A percentile compares a stretch with the other conserved stretches of the same genome.
Evolutionary conservation across 2,329 filamentous ascomycete genomes (phyloP).

Genomic region (Colletotrichum cordylinicola): DNA sequence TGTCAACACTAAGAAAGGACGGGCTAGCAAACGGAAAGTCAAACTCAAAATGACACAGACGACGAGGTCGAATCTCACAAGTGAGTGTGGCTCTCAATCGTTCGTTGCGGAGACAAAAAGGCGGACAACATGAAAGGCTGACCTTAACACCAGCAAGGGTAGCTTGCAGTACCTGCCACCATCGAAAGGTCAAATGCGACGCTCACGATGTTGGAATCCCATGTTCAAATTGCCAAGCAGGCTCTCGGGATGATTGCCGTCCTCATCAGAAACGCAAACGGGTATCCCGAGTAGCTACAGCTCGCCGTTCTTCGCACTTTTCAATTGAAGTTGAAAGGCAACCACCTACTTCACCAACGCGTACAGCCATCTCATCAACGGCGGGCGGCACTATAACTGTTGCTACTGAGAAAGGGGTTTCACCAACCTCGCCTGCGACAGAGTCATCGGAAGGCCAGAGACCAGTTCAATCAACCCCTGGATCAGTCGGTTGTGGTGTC

Average conservation of each 20-base stretch:
- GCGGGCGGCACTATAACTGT: background rate
- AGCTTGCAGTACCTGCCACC: background rate
- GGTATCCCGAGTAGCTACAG: background rate
- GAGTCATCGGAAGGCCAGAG: background rate
- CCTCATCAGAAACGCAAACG: slow-evolving; percentile 1
- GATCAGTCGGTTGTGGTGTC: background rate
- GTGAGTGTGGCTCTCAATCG: background rate
- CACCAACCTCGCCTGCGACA: background rate
- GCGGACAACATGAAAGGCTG: background rate
- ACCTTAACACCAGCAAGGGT: background rate
- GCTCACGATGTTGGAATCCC: slow-evolving; percentile 4
- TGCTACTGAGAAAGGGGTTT: background rate
- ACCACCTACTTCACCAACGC: background rate
- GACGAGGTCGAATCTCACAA: background rate
- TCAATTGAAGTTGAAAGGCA: background rate
- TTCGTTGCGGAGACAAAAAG: background rate
- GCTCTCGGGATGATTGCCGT: background rate
- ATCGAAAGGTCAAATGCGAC: slow-evolving; percentile 11
- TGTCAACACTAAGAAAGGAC: background rate
- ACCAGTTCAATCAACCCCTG: background rate
- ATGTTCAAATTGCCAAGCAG: background rate
- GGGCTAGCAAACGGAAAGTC: background rate
- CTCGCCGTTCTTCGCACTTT: background rate
- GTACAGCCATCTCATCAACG: background rate
- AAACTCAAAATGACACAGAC: background rate